A percentile compares a stretch with the other conserved stretches of the same genome.
These are phyloP conservation scores for Xylaria sp. DNA, from an alignment of 2,329 filamentous ascomycete species.

Conservation along the genomic window DNA sequence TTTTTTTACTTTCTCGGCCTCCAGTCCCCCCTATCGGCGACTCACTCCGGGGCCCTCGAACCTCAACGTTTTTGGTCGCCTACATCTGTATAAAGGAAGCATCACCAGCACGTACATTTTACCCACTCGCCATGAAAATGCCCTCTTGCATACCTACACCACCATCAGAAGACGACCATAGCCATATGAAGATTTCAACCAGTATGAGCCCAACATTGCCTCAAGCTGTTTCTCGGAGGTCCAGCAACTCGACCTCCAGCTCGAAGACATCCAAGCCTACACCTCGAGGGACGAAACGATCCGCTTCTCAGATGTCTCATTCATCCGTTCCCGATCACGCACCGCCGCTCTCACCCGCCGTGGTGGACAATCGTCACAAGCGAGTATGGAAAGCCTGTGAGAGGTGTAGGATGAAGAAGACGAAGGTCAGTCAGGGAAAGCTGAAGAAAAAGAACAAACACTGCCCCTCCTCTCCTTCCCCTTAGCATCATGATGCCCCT, in stretches of 20 bases:
- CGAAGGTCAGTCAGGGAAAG: conserved; percentile 45
- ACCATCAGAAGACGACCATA: conserved; percentile 37
- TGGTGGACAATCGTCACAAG: conserved; percentile 54
- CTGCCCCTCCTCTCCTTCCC: no score
- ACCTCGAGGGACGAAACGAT: conserved; percentile 48
- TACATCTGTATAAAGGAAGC: no score
- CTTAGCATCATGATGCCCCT: no score
- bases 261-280: conserved; percentile 46
- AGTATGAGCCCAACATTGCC: conserved; percentile 21
- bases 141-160: conserved; percentile 48
- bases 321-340: conserved; percentile 37
- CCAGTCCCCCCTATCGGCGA: no score
- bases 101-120: no score
- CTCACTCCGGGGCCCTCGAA: no score
- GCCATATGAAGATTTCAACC: conserved; percentile 2
- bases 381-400: conserved; percentile 63
- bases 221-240: conserved; percentile 6
- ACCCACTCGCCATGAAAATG: conserved; percentile 35
- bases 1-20: no score
- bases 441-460: no score
- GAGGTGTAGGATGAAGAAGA: conserved; percentile 64
- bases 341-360: conserved; percentile 33
- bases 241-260: conserved; percentile 32
- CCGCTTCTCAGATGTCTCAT: conserved; percentile 37
- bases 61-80: no score